Base-by-base conservation (phyloP, 495 filamentous ascomycete species). In the Tricharina praecox region DNA sequence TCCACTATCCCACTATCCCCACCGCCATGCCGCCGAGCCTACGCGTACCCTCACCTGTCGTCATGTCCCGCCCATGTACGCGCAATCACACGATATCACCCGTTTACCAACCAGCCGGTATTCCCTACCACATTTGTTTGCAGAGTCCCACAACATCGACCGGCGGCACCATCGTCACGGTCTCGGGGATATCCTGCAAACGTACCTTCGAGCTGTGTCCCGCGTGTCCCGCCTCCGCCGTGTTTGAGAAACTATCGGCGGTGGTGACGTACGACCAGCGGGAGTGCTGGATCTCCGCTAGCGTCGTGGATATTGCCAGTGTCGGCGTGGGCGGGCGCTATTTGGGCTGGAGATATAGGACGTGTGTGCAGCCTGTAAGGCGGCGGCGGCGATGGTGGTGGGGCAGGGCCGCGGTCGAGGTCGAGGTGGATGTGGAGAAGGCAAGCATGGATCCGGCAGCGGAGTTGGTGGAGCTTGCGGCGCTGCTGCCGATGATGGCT, bases 121-220 rank as follows among this genome's bases (percentile, higher is more conserved):
- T n/a, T n/a, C n/a, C n/a, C n/a, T n/a, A n/a, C n/a, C n/a, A n/a
- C n/a, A n/a, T n/a, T n/a, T n/a, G n/a, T n/a, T n/a, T n/a, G n/a
- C n/a, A n/a, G n/a, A n/a, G n/a, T n/a, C n/a, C n/a, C n/a, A n/a
- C n/a, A n/a, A n/a, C n/a, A n/a, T n/a, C n/a, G n/a, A 13, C 28
- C 28, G 13, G 13, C 28, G 28, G 21, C 1, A 43, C 40, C 1
- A 20, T 43, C 20, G 24, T 43, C 1, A 43, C 40, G 7, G 21
- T 43, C 4, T 2, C 23, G 21, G 40, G 40, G 3, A 43, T 43
- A 11, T 25, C 21, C 10, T 24, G 40, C 23, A 43, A 43, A 26
- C 40, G 40, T n/a, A 43, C 40, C 40, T n/a, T 43, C 13, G 40
- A 43, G 24, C 40, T 43, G 1, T 43, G 40, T 43, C 23, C 40